These are phyloP conservation scores for Leptographium wingfieldii DNA, from an alignment of 2,329 filamentous ascomycete species.

Conservation along the genomic window DNA sequence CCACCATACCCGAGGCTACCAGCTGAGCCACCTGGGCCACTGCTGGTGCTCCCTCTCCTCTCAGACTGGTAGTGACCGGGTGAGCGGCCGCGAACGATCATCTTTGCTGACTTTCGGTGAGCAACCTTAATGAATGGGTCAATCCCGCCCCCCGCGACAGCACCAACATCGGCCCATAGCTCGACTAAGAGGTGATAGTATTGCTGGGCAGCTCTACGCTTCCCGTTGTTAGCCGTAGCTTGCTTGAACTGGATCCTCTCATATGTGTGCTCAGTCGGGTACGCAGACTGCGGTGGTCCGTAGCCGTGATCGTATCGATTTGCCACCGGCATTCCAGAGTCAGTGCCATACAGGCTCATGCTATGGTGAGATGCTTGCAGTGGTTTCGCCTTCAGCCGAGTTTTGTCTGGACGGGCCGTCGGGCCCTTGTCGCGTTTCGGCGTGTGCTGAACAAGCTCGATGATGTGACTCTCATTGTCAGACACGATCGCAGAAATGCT, in stretches of 20 bases:
- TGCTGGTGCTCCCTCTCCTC: constrained; percentile 54
- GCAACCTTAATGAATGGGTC: constrained; percentile 59
- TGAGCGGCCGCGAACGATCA: constrained; percentile 77
- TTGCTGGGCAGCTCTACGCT: constrained; percentile 78
- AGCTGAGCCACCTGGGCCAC: constrained; percentile 52
- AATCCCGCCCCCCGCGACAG: constrained; percentile 18
- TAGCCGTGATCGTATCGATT: constrained; percentile 30
- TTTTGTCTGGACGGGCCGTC: constrained; percentile 57
- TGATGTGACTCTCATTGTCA: constrained; percentile 58
- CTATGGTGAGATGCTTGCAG: constrained; percentile 36
- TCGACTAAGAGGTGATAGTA: constrained; percentile 88
- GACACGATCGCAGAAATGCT: constrained; percentile 75
- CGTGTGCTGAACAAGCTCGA: constrained; percentile 81
- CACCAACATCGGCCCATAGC: constrained; percentile 57
- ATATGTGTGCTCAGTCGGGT: constrained; percentile 50
- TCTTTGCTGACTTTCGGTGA: constrained; percentile 59
- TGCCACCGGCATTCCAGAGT: constrained; percentile 3
- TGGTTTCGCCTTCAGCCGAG: constrained; percentile 54
- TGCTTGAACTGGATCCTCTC: constrained; percentile 92
- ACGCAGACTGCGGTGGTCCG: constrained; percentile 23
- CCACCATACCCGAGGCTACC: constrained; percentile 38
- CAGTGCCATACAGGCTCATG: constrained; percentile 28
- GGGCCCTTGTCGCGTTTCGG: constrained; percentile 85
- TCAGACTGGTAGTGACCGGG: constrained; percentile 70
- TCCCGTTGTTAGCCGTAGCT: constrained; percentile 87